phyloP scores from a whole-genome alignment of 495 filamentous ascomycete genomes.

The Patellaria atrata region DNA sequence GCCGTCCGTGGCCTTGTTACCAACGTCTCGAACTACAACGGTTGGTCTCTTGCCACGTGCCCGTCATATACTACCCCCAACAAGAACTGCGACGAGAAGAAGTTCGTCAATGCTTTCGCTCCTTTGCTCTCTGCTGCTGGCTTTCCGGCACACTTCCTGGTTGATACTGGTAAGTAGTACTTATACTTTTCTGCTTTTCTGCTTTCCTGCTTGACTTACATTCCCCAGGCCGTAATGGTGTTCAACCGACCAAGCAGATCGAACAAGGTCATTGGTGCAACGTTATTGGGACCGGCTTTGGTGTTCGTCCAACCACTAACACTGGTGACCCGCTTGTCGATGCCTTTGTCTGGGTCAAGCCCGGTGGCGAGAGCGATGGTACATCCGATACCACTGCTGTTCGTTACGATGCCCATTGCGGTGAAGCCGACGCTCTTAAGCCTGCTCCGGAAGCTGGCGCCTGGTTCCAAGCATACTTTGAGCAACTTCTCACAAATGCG shows the following conservation, averaged over 20 bases:
- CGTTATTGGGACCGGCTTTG: slow-evolving; percentile 55
- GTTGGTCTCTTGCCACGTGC: slow-evolving; percentile 17
- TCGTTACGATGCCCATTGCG: slow-evolving; percentile 59
- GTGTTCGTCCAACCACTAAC: slow-evolving; percentile 45
- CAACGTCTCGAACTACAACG: slow-evolving; percentile 8
- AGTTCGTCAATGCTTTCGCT: slow-evolving; percentile 51
- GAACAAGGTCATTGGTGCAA: slow-evolving; percentile 74
- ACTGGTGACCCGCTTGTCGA: slow-evolving; percentile 48
- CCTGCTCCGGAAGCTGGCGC: slow-evolving; percentile 59
- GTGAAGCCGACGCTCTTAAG: slow-evolving; percentile 37
- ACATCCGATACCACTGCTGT: slow-evolving; percentile 45
- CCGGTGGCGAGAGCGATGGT: slow-evolving; percentile 64
- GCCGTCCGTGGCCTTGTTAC: slow-evolving; percentile 6
- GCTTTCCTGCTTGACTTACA: neutral
- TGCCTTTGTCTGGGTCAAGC: slow-evolving; percentile 71
- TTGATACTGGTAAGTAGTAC: slow-evolving; percentile 15
- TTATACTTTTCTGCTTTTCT: slow-evolving; percentile 1
- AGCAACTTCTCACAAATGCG: slow-evolving; percentile 50
- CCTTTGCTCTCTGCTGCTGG: slow-evolving; percentile 43
- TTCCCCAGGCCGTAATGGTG: slow-evolving; percentile 42
- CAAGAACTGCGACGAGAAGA: slow-evolving; percentile 50
- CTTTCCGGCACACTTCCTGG: slow-evolving; percentile 59
- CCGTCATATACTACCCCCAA: slow-evolving; percentile 33
- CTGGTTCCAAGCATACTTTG: slow-evolving; percentile 68
- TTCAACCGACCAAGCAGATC: slow-evolving; percentile 45